Evolutionary conservation across 1,284 basidiomycete species (phyloP).

Genomic region (Crepidotus sp.): DNA sequence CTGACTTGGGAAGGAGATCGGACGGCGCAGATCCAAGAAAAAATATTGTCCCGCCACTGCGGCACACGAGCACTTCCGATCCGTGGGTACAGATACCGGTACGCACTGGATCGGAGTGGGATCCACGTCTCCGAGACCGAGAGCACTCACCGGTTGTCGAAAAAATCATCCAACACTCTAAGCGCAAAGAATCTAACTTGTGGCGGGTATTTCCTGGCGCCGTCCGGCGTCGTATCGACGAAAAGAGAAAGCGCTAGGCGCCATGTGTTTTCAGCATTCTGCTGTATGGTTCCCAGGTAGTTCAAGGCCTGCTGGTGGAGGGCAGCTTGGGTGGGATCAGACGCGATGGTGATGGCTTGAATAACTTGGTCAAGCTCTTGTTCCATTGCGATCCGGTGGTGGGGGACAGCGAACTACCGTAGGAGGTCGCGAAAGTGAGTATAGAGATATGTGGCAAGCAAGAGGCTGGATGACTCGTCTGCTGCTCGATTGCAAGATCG

Average conservation of each 20-base stretch:
- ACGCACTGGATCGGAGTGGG: background rate
- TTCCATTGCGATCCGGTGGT: slow-evolving; percentile 39
- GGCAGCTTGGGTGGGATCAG: slow-evolving; percentile 60
- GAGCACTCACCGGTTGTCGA: slow-evolving; percentile 69
- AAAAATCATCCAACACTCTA: slow-evolving; percentile 77
- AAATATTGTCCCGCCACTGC: background rate
- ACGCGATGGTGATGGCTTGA: slow-evolving; percentile 78
- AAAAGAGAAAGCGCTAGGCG: slow-evolving; percentile 68
- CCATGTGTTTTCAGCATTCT: slow-evolving; percentile 72
- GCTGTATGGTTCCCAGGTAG: slow-evolving; percentile 72
- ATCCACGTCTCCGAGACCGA: background rate
- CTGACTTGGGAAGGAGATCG: slow-evolving; percentile 1
- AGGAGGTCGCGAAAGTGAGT: background rate
- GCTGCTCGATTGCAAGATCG: background rate
- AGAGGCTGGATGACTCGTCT: no score
- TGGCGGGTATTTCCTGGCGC: slow-evolving; percentile 55
- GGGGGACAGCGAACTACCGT: background rate
- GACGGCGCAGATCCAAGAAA: background rate
- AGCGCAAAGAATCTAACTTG: slow-evolving; percentile 82
- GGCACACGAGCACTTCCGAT: slow-evolving; percentile 3
- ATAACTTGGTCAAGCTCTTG: slow-evolving; percentile 68
- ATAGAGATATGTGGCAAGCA: background rate
- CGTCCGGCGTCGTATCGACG: slow-evolving; percentile 49
- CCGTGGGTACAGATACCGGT: background rate
- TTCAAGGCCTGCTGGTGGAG: slow-evolving; percentile 75